Evolutionary conservation across 331 rosid species (phyloP), one percentile per base, ranked within the genome.

Genomic region (Cydonia oblonga): DNA sequence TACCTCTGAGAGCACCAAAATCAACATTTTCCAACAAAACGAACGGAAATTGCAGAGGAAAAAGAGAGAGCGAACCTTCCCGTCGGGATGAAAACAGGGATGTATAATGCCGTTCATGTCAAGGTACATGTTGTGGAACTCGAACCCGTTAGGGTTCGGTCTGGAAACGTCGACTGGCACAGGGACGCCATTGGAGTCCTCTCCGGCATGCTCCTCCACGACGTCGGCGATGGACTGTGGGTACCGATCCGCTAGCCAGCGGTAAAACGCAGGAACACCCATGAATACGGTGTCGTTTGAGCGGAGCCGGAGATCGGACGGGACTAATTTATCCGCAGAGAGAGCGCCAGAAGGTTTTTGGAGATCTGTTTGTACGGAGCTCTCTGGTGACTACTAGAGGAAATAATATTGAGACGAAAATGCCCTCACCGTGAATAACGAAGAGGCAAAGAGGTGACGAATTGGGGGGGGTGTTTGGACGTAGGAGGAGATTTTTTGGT

Each of bases 181-280:
- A 10, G 72, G 44, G 46, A 58, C 75, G 7, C 86, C 90, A 28
- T 73, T 71, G n/a, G 53, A 61, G 73, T 75, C 79, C 68, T 51
- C 77, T 44, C 52, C 7, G 9, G 90, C 60, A 28, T 87, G 86
- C 38, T 87, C 97, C 78, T 95, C 99, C 22, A 88, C 87, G 35
- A 87, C 97, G 44, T 95, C 99, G 72, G 66, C 82, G 52, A 95
- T 87, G 13, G 96, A 84, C 32, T 76, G 89, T 2, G 97, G 96
- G 66, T 88, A 95, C 32, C 97, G 96, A 85, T 95, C 99, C 30
- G 97, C 96, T 61, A 95, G 89, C 99, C 99, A 95, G 81, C 99
- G 89, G 83, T 89, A 95, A 72, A 95, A 95, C 68, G 99, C 96
- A 18, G 99, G 99, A 6, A 95, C 99, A 51, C 99, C 99, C 99